phyloP scores from a whole-genome alignment of 1,284 basidiomycete species.

The Cryptococcus depauperatus region DNA sequence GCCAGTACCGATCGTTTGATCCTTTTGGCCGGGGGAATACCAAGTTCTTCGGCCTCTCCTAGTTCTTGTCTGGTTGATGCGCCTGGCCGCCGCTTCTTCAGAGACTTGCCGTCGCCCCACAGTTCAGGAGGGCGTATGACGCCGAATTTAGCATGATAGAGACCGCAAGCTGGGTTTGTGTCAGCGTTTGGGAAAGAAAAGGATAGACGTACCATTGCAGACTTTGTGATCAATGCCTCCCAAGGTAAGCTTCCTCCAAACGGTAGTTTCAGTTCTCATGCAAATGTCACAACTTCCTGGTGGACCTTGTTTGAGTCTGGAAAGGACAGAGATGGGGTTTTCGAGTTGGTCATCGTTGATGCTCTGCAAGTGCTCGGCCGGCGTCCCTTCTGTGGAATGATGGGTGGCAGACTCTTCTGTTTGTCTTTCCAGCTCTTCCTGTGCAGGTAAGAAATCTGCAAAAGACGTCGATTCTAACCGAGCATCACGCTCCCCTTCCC shows the following conservation, averaged over 20 bases:
- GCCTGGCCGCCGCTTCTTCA: constrained; percentile 33
- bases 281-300: constrained; percentile 42
- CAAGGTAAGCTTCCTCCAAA: constrained; percentile 36
- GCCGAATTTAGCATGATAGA: constrained; percentile 39
- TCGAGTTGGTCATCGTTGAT: neutral
- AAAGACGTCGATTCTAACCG: constrained; percentile 24
- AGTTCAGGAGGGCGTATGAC: constrained; percentile 39
- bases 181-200: neutral
- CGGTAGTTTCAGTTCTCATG: constrained; percentile 36
- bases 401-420: constrained; percentile 1
- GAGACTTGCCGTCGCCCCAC: constrained; percentile 38
- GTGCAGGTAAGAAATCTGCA: constrained; percentile 26
- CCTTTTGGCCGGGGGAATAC: too few species aligned
- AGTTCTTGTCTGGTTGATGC: too few species aligned
- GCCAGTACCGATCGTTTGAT: too few species aligned
- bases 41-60: too few species aligned
- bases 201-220: constrained; percentile 38
- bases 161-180: constrained; percentile 29
- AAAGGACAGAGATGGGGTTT: constrained; percentile 14
- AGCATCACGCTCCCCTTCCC: neutral
- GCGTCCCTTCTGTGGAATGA: neutral
- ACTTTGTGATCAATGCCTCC: constrained; percentile 31
- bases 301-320: constrained; percentile 30
- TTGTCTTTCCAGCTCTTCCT: constrained; percentile 13
- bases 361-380: neutral